phyloP scores from a whole-genome alignment of 2,329 filamentous ascomycete species.

The Botrytis fragariae region DNA sequence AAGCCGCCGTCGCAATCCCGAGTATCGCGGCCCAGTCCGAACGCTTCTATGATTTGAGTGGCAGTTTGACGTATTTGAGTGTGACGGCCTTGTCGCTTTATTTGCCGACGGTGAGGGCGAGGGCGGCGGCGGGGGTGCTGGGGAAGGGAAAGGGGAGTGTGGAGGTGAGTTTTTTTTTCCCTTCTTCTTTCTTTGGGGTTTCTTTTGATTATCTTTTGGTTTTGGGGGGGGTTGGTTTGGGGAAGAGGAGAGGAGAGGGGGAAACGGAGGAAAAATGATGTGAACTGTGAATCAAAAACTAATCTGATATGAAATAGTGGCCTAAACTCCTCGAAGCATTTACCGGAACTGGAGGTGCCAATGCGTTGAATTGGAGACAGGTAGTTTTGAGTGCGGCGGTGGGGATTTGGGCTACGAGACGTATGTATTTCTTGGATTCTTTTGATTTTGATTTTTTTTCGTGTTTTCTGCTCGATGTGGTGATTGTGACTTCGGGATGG shows the following conservation, averaged over 20 bases:
- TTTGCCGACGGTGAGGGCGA: neutral
- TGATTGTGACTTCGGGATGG: neutral
- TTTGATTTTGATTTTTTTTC: no score
- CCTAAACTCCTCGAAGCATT: constrained; percentile 49
- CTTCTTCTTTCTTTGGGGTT: neutral
- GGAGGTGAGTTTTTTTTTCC: neutral
- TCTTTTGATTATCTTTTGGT: no score
- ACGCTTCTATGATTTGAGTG: constrained; percentile 62
- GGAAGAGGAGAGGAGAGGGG: no score
- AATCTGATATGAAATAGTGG: constrained; percentile 23
- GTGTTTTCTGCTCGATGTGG: no score
- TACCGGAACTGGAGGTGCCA: constrained; percentile 41
- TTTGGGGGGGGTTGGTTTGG: neutral
- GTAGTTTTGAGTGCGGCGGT: constrained; percentile 53
- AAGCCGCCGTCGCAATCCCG: constrained; percentile 60
- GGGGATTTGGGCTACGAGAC: constrained; percentile 59
- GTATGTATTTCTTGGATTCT: no score
- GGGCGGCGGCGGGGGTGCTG: neutral
- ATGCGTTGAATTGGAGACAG: constrained; percentile 61
- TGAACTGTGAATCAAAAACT: neutral
- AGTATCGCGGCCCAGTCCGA: constrained; percentile 60
- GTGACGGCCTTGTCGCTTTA: neutral
- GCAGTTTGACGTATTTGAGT: neutral
- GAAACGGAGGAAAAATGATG: neutral
- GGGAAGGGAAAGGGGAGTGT: neutral